Conservation (phyloP, 2,329 filamentous ascomycete genomes). For the Colletotrichum lindemuthianum region DNA sequence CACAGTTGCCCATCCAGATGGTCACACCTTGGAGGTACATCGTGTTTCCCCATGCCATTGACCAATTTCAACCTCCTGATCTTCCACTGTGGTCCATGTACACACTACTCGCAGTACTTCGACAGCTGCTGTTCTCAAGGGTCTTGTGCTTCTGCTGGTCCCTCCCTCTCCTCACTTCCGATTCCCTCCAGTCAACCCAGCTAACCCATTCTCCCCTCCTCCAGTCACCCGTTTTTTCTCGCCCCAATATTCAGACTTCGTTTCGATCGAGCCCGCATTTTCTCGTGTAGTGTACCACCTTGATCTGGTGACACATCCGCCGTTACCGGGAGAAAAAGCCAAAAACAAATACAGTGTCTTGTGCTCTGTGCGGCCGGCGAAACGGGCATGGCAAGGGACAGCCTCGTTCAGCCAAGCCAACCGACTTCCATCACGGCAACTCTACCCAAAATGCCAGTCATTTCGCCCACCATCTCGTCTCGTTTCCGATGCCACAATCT, state of each 20-base stretch:
- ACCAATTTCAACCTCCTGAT: constrained; percentile 13
- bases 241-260: constrained; percentile 11
- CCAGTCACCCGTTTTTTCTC: constrained; percentile 24
- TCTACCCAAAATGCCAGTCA: constrained; percentile 17
- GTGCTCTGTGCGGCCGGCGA: background rate
- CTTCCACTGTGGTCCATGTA: background rate
- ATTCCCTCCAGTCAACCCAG: constrained; percentile 25
- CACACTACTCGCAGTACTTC: constrained; percentile 8
- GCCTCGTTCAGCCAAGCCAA: constrained; percentile 6
- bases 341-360: background rate
- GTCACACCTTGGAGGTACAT: constrained; percentile 32
- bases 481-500: constrained; percentile 11
- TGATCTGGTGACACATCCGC: background rate
- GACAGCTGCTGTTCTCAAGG: constrained; percentile 10
- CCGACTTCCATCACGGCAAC: background rate
- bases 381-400: constrained; percentile 1
- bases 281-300: constrained; percentile 1
- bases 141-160: background rate
- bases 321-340: background rate
- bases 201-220: constrained; percentile 22
- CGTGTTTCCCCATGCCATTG: constrained; percentile 10
- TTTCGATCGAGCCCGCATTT: constrained; percentile 17
- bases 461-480: constrained; percentile 2
- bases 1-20: constrained; percentile 20
- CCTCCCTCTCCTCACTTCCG: constrained; percentile 5